Evolutionary conservation across 2,329 filamentous ascomycete species (phyloP).

Genomic region (Beauveria australis): DNA sequence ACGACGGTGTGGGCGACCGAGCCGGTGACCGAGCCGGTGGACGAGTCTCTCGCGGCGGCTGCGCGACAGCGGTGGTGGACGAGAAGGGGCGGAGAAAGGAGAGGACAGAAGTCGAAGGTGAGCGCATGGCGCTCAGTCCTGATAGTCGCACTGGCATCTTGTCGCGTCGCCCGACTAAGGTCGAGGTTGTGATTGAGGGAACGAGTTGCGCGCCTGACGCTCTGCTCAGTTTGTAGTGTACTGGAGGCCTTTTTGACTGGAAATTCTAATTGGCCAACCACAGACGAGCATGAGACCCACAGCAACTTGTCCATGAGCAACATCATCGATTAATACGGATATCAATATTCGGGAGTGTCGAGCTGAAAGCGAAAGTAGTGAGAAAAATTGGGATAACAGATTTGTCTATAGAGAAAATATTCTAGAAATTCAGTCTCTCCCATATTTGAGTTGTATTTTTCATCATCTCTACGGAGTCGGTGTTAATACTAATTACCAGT

Average conservation of each 20-base stretch:
- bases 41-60: slow-evolving; percentile 19
- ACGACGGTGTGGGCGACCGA: slow-evolving; percentile 17
- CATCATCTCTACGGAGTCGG: too few relatives aligned
- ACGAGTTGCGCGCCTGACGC: not conserved
- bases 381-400: too few relatives aligned
- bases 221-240: not conserved
- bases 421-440: too few relatives aligned
- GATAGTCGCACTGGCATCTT: slow-evolving; percentile 36
- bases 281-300: not conserved
- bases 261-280: slow-evolving; percentile 5
- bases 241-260: slow-evolving; percentile 1
- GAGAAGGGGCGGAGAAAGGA: slow-evolving; percentile 22
- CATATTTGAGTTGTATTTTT: too few relatives aligned
- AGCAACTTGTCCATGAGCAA: not conserved
- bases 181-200: not conserved
- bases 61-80: slow-evolving; percentile 19
- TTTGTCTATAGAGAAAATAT: too few relatives aligned
- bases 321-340: too few relatives aligned
- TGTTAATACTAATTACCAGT: too few relatives aligned
- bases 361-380: too few relatives aligned
- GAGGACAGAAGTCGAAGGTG: slow-evolving; percentile 12
- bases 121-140: slow-evolving; percentile 16
- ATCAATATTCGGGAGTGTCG: too few relatives aligned
- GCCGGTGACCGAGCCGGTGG: slow-evolving; percentile 14
- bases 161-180: slow-evolving; percentile 12